A percentile compares a stretch with the other conserved stretches of the same genome.
phyloP scores from a whole-genome alignment of 371 early-diverging fungal genomes.

The Mucor saturninus region DNA sequence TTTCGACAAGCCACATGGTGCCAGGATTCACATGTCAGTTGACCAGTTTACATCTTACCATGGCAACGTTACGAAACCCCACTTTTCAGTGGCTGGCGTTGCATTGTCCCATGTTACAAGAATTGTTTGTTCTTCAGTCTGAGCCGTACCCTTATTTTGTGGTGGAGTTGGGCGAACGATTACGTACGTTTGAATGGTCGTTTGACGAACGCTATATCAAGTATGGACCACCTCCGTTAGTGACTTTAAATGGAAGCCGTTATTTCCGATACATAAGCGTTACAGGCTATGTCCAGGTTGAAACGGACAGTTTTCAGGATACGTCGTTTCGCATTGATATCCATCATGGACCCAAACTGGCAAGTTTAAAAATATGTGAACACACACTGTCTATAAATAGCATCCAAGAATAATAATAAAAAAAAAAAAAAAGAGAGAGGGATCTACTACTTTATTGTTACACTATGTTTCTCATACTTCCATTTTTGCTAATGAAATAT shows the following conservation, averaged over 20 bases:
- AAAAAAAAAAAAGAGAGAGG: too few species aligned
- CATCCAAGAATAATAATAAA: too few species aligned
- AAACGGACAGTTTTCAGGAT: too few species aligned
- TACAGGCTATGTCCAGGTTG: too few species aligned
- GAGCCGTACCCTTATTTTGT: not conserved
- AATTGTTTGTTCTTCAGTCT: not conserved
- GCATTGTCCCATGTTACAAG: not conserved
- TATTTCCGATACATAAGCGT: not conserved
- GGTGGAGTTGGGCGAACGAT: not conserved
- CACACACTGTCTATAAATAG: too few species aligned
- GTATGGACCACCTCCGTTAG: not conserved
- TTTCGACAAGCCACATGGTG: not conserved
- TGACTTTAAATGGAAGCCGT: not conserved
- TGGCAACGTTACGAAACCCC: not conserved
- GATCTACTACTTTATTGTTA: too few species aligned
- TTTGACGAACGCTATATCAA: not conserved
- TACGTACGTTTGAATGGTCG: not conserved
- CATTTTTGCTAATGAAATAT: not conserved
- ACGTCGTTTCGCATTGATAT: too few species aligned
- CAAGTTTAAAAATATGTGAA: too few species aligned
- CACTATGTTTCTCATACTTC: too few species aligned
- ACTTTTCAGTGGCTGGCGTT: not conserved
- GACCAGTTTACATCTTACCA: not conserved
- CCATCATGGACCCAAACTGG: too few species aligned
- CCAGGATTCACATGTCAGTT: not conserved